Evolutionary conservation across 2,329 filamentous ascomycete genomes (phyloP).

Genomic region (Delphinella strobiligena): DNA sequence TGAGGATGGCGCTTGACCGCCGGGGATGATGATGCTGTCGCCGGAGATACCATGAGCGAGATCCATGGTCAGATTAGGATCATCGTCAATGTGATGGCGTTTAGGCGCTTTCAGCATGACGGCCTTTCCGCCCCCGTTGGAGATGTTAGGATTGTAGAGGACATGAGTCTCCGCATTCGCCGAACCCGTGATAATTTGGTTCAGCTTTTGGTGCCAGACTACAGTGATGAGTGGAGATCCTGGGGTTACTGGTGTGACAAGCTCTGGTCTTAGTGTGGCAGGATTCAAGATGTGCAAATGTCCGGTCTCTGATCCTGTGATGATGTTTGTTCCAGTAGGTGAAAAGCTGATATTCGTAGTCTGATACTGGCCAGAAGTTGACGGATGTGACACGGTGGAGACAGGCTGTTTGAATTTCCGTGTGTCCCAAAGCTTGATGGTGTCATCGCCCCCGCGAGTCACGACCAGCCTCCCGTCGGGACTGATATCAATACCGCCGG

Average conservation of each 20-base stretch:
- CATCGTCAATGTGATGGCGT: conserved; percentile 89
- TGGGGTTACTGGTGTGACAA: conserved; percentile 79
- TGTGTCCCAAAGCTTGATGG: conserved; percentile 94
- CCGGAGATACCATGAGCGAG: conserved; percentile 68
- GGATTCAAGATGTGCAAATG: conserved; percentile 89
- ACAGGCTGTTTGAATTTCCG: conserved; percentile 89
- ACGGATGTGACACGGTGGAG: conserved; percentile 64
- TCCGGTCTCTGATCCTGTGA: conserved; percentile 78
- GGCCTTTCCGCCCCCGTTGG: conserved; percentile 66
- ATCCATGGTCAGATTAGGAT: conserved; percentile 76
- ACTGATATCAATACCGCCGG: conserved; percentile 82
- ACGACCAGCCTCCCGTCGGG: conserved; percentile 82
- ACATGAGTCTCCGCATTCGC: conserved; percentile 83
- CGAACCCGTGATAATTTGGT: conserved; percentile 90
- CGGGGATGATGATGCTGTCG: conserved; percentile 58
- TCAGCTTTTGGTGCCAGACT: conserved; percentile 86
- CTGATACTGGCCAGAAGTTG: conserved; percentile 71
- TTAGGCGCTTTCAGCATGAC: conserved; percentile 92
- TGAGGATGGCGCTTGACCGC: conserved; percentile 26
- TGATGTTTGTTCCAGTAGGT: conserved; percentile 68
- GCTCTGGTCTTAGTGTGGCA: conserved; percentile 73
- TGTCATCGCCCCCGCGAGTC: conserved; percentile 79
- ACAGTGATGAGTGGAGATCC: conserved; percentile 72
- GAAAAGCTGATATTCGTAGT: conserved; percentile 85
- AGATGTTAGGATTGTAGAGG: conserved; percentile 80